Evolutionary conservation across 345 rosid species (phyloP).

Genomic region (Salix arbutifolia): DNA sequence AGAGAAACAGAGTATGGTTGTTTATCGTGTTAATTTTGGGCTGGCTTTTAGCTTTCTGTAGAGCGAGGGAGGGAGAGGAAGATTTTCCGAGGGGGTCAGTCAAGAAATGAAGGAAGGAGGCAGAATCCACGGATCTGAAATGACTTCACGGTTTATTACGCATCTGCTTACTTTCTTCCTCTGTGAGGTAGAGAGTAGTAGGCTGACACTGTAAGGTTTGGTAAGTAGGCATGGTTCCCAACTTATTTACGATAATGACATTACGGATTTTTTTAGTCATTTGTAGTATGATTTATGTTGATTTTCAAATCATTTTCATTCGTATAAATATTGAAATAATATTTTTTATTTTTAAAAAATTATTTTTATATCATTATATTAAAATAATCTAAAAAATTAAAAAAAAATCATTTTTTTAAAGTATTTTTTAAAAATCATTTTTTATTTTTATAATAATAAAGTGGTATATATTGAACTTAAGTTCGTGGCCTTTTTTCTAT

Average conservation of each 20-base stretch:
- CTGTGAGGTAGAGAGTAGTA: not conserved
- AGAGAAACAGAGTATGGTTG: not conserved
- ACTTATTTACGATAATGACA: conserved; percentile 24
- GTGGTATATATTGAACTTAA: too few species aligned
- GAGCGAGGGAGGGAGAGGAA: not conserved
- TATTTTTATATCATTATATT: too few species aligned
- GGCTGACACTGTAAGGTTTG: too few species aligned
- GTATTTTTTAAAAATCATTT: too few species aligned
- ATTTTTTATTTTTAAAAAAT: too few species aligned
- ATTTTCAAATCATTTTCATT: too few species aligned
- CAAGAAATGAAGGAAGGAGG: conserved; percentile 7
- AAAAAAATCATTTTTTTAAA: too few species aligned
- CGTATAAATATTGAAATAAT: too few species aligned
- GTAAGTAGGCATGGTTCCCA: not conserved
- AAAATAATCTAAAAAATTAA: too few species aligned
- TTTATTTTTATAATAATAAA: too few species aligned
- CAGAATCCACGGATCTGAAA: conserved; percentile 44
- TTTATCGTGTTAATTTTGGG: not conserved
- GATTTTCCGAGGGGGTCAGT: not conserved
- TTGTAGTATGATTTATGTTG: not conserved
- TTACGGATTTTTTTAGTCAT: not conserved
- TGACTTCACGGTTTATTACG: conserved; percentile 18
- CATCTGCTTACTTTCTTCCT: not conserved
- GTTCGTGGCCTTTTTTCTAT: too few species aligned
- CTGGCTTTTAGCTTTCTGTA: not conserved